These are phyloP conservation scores for Tricholoma hemisulphureum DNA, from an alignment of 768 basidiomycete genomes.

Conservation along the genomic window DNA sequence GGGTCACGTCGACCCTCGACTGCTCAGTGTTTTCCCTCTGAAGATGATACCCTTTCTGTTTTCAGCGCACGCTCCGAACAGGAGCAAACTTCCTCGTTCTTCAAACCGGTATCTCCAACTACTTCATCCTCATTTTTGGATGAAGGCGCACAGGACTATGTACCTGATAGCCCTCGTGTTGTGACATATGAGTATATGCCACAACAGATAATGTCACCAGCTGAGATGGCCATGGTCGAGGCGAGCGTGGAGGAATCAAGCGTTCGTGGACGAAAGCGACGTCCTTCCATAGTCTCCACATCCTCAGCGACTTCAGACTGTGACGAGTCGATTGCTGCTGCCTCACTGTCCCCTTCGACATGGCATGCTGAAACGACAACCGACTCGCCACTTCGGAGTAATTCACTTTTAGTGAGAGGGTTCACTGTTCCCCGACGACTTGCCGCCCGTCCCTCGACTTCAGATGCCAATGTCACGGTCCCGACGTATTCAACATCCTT, in stretches of 20 bases:
- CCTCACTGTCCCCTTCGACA: slow-evolving; percentile 28
- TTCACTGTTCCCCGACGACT: slow-evolving; percentile 17
- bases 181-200: slow-evolving; percentile 49
- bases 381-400: slow-evolving; percentile 16
- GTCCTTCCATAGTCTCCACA: slow-evolving; percentile 38
- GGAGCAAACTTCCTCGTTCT: slow-evolving; percentile 27
- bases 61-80: slow-evolving; percentile 51
- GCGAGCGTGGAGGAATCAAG: slow-evolving; percentile 41
- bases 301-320: slow-evolving; percentile 38
- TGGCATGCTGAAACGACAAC: slow-evolving; percentile 14
- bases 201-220: slow-evolving; percentile 67
- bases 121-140: slow-evolving; percentile 47
- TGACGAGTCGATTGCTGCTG: slow-evolving; percentile 23
- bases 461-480: slow-evolving; percentile 26
- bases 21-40: slow-evolving; percentile 37
- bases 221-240: slow-evolving; percentile 61
- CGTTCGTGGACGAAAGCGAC: slow-evolving; percentile 30
- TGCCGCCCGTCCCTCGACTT: slow-evolving; percentile 35
- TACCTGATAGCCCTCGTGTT: slow-evolving; percentile 35
- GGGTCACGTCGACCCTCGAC: slow-evolving; percentile 55
- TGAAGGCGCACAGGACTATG: slow-evolving; percentile 36
- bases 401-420: slow-evolving; percentile 17
- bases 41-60: slow-evolving; percentile 57
- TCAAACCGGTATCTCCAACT: slow-evolving; percentile 26
- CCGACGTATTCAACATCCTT: slow-evolving; percentile 15